Evolutionary conservation across 2,329 filamentous ascomycete species (phyloP).

Genomic region (Escovopsis sp.): DNA sequence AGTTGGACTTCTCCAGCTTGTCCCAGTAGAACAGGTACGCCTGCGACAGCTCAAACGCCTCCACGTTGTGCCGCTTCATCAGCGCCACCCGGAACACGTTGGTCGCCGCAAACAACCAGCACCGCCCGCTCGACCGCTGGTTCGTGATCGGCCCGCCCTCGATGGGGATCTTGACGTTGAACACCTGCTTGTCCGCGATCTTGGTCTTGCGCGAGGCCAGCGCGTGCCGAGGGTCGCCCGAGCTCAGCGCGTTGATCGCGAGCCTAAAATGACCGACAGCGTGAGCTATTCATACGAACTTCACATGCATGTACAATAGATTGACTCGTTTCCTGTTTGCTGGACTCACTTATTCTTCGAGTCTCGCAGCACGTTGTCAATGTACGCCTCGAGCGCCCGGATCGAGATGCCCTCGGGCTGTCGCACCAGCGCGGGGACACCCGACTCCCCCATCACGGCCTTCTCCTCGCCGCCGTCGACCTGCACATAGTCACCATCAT

Average conservation of each 20-base stretch:
- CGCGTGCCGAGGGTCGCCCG: slow-evolving; percentile 49
- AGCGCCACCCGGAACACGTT: slow-evolving; percentile 83
- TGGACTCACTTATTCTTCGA: slow-evolving; percentile 45
- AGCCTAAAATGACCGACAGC: slow-evolving; percentile 33
- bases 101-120: slow-evolving; percentile 87
- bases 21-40: slow-evolving; percentile 87
- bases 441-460: background rate
- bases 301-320: too few species aligned
- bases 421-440: slow-evolving; percentile 4
- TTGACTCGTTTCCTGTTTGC: background rate
- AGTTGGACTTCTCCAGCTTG: slow-evolving; percentile 85
- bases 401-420: slow-evolving; percentile 35
- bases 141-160: slow-evolving; percentile 78
- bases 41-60: slow-evolving; percentile 74
- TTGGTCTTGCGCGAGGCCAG: slow-evolving; percentile 48
- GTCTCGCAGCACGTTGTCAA: slow-evolving; percentile 46
- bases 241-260: slow-evolving; percentile 57
- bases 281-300: background rate
- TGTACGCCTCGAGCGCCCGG: slow-evolving; percentile 40
- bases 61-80: slow-evolving; percentile 68
- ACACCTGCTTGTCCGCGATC: slow-evolving; percentile 61
- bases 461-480: slow-evolving; percentile 25
- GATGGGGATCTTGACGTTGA: slow-evolving; percentile 69
- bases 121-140: slow-evolving; percentile 66
- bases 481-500: slow-evolving; percentile 38